Conservation (phyloP, 139 green algal genomes). For the Limnomonas spitsbergensis region DNA sequence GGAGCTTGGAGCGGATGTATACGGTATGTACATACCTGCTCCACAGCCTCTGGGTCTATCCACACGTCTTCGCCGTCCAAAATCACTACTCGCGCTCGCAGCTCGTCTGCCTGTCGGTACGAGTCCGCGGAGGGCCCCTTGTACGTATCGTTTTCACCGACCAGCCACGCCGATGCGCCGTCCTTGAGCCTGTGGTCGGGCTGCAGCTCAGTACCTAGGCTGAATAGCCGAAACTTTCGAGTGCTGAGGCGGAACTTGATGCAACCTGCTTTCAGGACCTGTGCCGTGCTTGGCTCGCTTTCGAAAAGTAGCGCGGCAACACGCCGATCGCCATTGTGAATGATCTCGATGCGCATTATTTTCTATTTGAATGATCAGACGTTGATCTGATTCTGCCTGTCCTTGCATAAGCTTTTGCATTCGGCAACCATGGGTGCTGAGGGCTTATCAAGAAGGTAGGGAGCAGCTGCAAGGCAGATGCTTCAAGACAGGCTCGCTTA, state of each 20-base stretch:
- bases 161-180: not conserved
- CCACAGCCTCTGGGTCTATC: constrained; percentile 9
- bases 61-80: constrained; percentile 8
- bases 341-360: not conserved
- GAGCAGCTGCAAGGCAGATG: no score
- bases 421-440: no score
- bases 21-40: not conserved
- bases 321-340: not conserved
- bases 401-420: no score
- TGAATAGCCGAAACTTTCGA: not conserved
- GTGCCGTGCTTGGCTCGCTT: not conserved
- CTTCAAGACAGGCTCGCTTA: no score
- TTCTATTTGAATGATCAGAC: no score
- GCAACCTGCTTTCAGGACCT: not conserved
- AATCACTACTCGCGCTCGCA: not conserved
- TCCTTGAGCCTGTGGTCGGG: not conserved
- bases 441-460: no score
- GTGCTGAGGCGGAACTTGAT: not conserved
- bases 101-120: not conserved
- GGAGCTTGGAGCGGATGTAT: no score
- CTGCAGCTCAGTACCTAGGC: not conserved
- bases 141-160: not conserved
- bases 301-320: not conserved
- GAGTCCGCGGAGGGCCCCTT: not conserved
- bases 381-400: no score